A percentile compares a stretch with the other conserved stretches of the same genome.
phyloP scores from a whole-genome alignment of 768 basidiomycete species.

The Ramaria rubella region DNA sequence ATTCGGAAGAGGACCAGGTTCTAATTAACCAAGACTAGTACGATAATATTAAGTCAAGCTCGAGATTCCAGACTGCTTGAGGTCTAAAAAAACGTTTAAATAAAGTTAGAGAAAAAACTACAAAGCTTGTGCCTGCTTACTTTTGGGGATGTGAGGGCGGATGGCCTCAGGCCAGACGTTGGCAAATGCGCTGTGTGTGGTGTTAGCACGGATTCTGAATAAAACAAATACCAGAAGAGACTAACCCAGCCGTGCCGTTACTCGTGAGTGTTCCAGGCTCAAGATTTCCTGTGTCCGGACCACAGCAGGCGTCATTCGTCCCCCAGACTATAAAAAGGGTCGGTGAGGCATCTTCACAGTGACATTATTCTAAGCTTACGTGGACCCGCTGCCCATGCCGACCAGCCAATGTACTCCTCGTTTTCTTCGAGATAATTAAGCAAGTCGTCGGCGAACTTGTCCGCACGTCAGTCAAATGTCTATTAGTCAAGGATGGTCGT shows the following conservation, averaged over 20 bases:
- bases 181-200: constrained; percentile 7
- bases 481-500: background rate
- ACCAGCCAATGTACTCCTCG: constrained; percentile 42
- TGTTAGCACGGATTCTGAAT: too few species aligned
- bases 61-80: background rate
- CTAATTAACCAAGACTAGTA: too few species aligned
- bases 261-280: constrained; percentile 26
- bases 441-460: constrained; percentile 32
- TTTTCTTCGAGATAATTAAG: constrained; percentile 35
- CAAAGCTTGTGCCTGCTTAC: background rate
- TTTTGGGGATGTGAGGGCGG: constrained; percentile 6
- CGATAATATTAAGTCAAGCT: background rate
- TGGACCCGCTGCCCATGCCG: constrained; percentile 44
- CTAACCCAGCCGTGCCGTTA: constrained; percentile 9
- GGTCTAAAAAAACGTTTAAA: background rate
- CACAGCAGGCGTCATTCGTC: constrained; percentile 36
- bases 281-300: constrained; percentile 36
- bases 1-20: too few species aligned
- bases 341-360: background rate
- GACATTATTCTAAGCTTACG: constrained; percentile 21
- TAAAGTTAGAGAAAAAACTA: background rate
- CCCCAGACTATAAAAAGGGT: constrained; percentile 34
- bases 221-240: background rate
- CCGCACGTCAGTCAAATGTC: constrained; percentile 15
- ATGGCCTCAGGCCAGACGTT: constrained; percentile 9